phyloP scores from a whole-genome alignment of 305 asterid genomes.

The Petunia hybrid region DNA sequence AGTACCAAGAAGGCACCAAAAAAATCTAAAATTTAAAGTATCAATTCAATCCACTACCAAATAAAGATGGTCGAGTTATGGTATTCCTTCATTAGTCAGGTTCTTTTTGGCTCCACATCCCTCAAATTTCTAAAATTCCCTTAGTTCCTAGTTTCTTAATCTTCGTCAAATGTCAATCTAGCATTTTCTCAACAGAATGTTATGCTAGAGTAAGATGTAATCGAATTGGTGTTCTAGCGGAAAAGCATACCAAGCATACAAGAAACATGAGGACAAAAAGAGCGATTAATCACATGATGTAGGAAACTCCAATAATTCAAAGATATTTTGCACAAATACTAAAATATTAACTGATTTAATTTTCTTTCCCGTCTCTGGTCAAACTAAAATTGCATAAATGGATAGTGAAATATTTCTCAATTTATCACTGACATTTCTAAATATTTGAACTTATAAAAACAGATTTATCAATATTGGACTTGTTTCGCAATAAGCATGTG shows the following conservation, averaged over 20 bases:
- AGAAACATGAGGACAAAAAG: background rate
- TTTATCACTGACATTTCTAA: background rate
- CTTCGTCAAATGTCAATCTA: background rate
- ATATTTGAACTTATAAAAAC: background rate
- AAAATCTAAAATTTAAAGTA: background rate
- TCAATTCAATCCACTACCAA: background rate
- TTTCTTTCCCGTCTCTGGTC: background rate
- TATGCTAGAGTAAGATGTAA: background rate
- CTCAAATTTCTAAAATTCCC: background rate
- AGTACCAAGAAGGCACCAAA: no score
- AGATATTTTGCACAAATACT: conserved; percentile 4
- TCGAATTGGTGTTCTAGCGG: background rate
- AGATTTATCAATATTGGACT: background rate
- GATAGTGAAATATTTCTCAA: background rate
- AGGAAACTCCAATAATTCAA: background rate
- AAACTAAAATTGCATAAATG: background rate
- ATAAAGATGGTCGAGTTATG: background rate
- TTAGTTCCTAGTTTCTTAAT: background rate
- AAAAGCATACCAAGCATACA: background rate
- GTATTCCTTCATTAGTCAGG: background rate
- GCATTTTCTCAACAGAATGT: background rate
- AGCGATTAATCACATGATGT: background rate
- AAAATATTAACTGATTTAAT: background rate
- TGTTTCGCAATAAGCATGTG: background rate
- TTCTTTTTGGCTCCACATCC: background rate